These are phyloP conservation scores for Phytophthora hybrid DNA, from an alignment of 352 stramenopile species.

Conservation along the genomic window DNA sequence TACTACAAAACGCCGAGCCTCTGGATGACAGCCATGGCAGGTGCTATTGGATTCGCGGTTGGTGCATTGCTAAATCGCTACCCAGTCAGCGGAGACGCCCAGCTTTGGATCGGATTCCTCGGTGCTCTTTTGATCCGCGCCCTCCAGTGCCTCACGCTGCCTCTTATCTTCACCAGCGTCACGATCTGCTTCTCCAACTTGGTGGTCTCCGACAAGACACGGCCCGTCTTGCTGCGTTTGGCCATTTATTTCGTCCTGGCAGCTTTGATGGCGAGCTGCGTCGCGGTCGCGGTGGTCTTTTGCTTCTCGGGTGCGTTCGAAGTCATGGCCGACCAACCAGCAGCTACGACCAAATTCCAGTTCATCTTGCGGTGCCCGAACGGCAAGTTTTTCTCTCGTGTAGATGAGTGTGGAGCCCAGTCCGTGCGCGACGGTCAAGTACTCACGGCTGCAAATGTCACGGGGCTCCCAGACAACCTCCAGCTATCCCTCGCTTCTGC, in stretches of 20 bases:
- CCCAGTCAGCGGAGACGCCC: constrained; percentile 25
- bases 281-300: constrained; percentile 51
- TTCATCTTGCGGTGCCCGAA: constrained; percentile 67
- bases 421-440: constrained; percentile 41
- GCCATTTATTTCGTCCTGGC: constrained; percentile 54
- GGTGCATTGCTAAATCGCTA: constrained; percentile 50
- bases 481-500: constrained; percentile 36
- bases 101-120: constrained; percentile 54
- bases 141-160: constrained; percentile 65
- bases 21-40: constrained; percentile 44
- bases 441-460: constrained; percentile 58
- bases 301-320: constrained; percentile 41
- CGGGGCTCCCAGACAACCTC: constrained; percentile 42
- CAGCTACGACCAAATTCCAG: constrained; percentile 31
- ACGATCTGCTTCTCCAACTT: constrained; percentile 69
- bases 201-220: constrained; percentile 60
- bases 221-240: constrained; percentile 55
- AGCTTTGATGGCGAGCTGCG: constrained; percentile 49
- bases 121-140: constrained; percentile 46
- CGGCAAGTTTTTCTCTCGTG: constrained; percentile 48
- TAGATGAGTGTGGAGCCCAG: constrained; percentile 35
- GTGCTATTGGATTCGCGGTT: constrained; percentile 43
- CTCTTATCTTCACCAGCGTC: constrained; percentile 78
- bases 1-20: constrained; percentile 62
- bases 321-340: constrained; percentile 19